Percentiles rank a stretch among this genome's conserved stretches.
Evolutionary conservation across 2,329 filamentous ascomycete genomes (phyloP).

Genomic region (Xylaria hypoxylon): DNA sequence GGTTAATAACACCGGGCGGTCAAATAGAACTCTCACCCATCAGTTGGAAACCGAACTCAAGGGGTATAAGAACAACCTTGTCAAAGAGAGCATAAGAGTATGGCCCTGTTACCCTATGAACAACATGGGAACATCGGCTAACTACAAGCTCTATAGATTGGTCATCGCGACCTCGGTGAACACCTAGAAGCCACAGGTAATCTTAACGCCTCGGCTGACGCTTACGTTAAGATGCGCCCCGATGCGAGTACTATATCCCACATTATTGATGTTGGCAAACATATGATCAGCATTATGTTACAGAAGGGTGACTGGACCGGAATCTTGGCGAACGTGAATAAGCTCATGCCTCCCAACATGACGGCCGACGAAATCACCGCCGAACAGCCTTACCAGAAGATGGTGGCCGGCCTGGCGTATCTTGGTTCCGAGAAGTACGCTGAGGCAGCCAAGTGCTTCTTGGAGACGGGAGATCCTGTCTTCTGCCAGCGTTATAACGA

Average conservation of each 20-base stretch:
- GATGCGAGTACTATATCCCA: conserved; percentile 88
- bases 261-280: conserved; percentile 83
- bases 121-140: background rate
- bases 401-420: conserved; percentile 63
- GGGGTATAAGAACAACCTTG: conserved; percentile 94
- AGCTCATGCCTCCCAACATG: conserved; percentile 67
- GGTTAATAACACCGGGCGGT: conserved; percentile 74
- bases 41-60: conserved; percentile 88
- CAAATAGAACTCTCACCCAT: conserved; percentile 76
- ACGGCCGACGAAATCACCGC: conserved; percentile 60
- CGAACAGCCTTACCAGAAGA: conserved; percentile 63
- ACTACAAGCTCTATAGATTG: conserved; percentile 72
- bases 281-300: conserved; percentile 79
- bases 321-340: conserved; percentile 69
- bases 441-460: conserved; percentile 78
- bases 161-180: conserved; percentile 88
- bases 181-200: conserved; percentile 86
- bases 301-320: conserved; percentile 82
- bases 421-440: conserved; percentile 60
- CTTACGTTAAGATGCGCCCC: conserved; percentile 88
- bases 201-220: conserved; percentile 76
- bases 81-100: conserved; percentile 96
- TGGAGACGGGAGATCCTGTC: conserved; percentile 67
- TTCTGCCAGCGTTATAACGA: conserved; percentile 72
- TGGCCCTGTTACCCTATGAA: conserved; percentile 42